phyloP scores from a whole-genome alignment of 2,329 filamentous ascomycete species.

The Alternaria solani region DNA sequence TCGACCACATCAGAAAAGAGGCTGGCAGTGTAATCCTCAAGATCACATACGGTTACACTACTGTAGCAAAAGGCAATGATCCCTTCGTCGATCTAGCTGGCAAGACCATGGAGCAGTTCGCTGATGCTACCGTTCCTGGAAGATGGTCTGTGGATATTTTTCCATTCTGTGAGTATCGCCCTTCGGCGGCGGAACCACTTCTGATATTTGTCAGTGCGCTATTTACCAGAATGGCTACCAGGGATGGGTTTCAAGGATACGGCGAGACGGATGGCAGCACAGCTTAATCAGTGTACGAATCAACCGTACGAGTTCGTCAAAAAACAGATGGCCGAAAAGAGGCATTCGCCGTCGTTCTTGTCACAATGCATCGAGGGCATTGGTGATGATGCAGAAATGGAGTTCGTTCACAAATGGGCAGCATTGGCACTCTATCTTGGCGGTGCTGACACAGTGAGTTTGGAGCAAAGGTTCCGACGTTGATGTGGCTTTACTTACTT shows the following conservation, averaged over 20 bases:
- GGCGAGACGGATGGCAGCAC: constrained; percentile 31
- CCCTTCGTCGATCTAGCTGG: constrained; percentile 56
- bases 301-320: constrained; percentile 56
- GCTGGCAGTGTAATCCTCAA: constrained; percentile 39
- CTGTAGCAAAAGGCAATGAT: constrained; percentile 51
- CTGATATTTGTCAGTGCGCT: constrained; percentile 34
- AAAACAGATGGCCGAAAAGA: constrained; percentile 48
- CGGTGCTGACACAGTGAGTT: constrained; percentile 53
- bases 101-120: constrained; percentile 53
- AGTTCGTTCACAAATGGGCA: constrained; percentile 52
- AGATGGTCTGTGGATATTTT: constrained; percentile 58
- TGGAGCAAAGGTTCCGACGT: neutral
- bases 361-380: constrained; percentile 50
- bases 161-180: constrained; percentile 48
- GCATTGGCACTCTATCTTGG: constrained; percentile 54
- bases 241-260: constrained; percentile 45
- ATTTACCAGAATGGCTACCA: constrained; percentile 57
- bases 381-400: constrained; percentile 40
- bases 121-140: constrained; percentile 53
- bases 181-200: neutral
- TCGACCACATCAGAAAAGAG: constrained; percentile 36
- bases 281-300: constrained; percentile 42
- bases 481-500: neutral
- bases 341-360: constrained; percentile 49
- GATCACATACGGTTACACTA: constrained; percentile 54